These are phyloP conservation scores for Cercophora sp. DNA, from an alignment of 495 filamentous ascomycete species.

Conservation along the genomic window DNA sequence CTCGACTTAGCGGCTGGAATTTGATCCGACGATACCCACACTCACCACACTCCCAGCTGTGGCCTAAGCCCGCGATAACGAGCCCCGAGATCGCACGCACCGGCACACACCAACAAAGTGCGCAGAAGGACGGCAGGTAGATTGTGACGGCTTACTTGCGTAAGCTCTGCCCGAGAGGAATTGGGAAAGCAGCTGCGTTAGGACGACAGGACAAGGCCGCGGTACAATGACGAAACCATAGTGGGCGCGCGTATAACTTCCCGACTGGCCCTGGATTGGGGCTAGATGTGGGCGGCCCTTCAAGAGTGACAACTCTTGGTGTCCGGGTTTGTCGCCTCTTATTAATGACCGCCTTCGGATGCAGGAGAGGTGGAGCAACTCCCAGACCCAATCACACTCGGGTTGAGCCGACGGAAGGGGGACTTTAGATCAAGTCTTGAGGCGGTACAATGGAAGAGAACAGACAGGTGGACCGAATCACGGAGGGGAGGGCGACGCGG, in stretches of 20 bases:
- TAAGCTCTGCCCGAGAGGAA: background rate
- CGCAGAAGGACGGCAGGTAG: background rate
- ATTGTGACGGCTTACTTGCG: background rate
- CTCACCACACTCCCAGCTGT: background rate
- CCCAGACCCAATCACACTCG: constrained; percentile 15
- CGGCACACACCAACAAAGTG: constrained; percentile 1
- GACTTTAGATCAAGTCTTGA: constrained; percentile 4
- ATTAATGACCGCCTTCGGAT: constrained; percentile 10
- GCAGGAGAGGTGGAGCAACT: constrained; percentile 15
- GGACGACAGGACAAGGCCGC: constrained; percentile 10
- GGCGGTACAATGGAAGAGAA: constrained; percentile 7
- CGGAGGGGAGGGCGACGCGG: background rate
- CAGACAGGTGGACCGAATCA: constrained; percentile 15
- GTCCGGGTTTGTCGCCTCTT: constrained; percentile 10
- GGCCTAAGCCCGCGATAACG: constrained; percentile 12
- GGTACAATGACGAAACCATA: constrained; percentile 22
- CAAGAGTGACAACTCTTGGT: constrained; percentile 8
- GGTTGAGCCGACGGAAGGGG: background rate
- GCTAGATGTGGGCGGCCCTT: constrained; percentile 4
- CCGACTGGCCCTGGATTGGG: constrained; percentile 2
- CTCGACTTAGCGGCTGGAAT: constrained; percentile 7
- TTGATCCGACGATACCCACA: constrained; percentile 15
- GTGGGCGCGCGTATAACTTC: no score
- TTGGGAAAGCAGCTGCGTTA: background rate
- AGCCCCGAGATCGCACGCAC: constrained; percentile 11